Conservation (phyloP, 176 grass and related monocot genomes). For the Oryza nivara region DNA sequence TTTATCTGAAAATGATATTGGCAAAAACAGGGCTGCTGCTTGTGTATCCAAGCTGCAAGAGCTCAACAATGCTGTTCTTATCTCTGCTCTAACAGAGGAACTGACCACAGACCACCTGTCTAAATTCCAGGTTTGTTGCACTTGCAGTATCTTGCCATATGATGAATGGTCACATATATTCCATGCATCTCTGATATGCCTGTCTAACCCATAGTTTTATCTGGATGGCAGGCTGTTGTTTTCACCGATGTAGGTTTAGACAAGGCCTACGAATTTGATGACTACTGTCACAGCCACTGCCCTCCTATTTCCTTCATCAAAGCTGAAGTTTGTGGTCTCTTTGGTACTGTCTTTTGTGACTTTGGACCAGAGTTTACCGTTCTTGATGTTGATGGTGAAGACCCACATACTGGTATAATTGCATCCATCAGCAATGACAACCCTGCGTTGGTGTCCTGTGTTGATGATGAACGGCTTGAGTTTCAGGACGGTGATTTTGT, state of each 20-base stretch:
- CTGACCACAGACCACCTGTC: conserved; percentile 53
- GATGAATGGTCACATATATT: background rate
- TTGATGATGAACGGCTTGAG: conserved; percentile 69
- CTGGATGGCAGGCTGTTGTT: conserved; percentile 70
- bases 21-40: conserved; percentile 66
- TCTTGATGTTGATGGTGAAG: conserved; percentile 72
- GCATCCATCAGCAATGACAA: conserved; percentile 66
- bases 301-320: conserved; percentile 76
- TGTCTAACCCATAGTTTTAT: conserved; percentile 11
- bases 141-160: background rate
- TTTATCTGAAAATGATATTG: conserved; percentile 58
- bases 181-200: background rate
- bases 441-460: conserved; percentile 55
- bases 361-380: conserved; percentile 74
- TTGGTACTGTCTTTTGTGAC: conserved; percentile 68
- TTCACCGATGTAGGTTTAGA: conserved; percentile 72
- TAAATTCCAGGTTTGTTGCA: conserved; percentile 61
- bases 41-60: conserved; percentile 70
- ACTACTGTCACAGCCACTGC: conserved; percentile 62
- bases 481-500: conserved; percentile 78
- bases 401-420: conserved; percentile 77
- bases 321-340: conserved; percentile 71
- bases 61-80: conserved; percentile 69
- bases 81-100: conserved; percentile 62
- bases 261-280: conserved; percentile 66